phyloP scores from a whole-genome alignment of 306 rosid genomes.

The Prunus armeniaca region DNA sequence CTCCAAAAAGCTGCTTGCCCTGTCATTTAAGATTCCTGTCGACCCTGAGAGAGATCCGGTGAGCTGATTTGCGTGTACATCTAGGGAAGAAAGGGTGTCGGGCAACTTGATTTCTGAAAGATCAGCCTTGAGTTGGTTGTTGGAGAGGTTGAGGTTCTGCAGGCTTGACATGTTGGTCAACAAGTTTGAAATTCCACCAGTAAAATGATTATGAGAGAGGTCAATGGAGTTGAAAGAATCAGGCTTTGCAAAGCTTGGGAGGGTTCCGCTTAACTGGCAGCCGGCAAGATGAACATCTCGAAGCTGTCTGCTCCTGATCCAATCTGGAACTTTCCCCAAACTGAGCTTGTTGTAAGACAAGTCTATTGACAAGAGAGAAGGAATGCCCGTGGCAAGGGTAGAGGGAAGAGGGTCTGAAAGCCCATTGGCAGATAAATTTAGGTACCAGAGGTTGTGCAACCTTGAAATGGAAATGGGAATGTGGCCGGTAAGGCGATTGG shows the following conservation, averaged over 20 bases:
- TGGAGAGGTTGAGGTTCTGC: conserved; percentile 74
- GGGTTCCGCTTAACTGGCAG: conserved; percentile 67
- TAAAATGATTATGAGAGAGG: conserved; percentile 69
- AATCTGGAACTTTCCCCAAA: conserved; percentile 73
- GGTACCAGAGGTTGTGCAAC: conserved; percentile 79
- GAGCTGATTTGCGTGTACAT: conserved; percentile 67
- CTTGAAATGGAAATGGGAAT: conserved; percentile 70
- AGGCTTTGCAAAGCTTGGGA: conserved; percentile 60
- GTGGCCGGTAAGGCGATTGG: conserved; percentile 58
- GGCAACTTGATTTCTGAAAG: conserved; percentile 61
- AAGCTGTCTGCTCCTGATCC: conserved; percentile 76
- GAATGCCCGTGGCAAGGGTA: conserved; percentile 52
- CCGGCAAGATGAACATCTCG: conserved; percentile 76
- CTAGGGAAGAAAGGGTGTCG: conserved; percentile 44
- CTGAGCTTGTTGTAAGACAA: conserved; percentile 77
- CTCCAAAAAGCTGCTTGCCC: conserved; percentile 65
- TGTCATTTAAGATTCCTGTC: conserved; percentile 41
- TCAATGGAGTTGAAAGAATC: conserved; percentile 74
- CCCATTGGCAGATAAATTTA: conserved; percentile 75
- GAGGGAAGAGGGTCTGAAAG: conserved; percentile 65
- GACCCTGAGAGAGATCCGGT: conserved; percentile 55
- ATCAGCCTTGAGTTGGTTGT: conserved; percentile 69
- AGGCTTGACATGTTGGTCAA: conserved; percentile 64
- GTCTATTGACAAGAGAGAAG: conserved; percentile 85
- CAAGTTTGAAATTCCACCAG: conserved; percentile 55